Conservation (phyloP, 2,329 filamentous ascomycete species). For the Penicillium decumbens region DNA sequence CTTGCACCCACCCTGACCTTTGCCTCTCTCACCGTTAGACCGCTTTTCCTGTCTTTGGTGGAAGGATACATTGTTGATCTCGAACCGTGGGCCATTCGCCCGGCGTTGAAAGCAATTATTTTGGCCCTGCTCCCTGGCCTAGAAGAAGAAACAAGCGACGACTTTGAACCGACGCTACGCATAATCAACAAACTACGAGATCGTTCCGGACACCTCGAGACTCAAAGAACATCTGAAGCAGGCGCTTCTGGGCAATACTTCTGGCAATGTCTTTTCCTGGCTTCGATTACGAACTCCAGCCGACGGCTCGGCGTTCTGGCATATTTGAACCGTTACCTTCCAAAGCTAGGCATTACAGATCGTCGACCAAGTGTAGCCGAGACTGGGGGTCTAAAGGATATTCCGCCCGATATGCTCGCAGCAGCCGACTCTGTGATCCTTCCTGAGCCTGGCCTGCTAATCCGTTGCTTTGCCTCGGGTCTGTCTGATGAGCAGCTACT, state of each 20-base stretch:
- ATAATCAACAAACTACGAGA: conserved; percentile 74
- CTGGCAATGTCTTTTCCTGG: conserved; percentile 96
- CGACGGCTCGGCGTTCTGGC: conserved; percentile 81
- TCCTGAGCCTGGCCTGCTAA: conserved; percentile 83
- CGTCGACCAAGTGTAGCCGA: conserved; percentile 29
- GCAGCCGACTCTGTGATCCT: conserved; percentile 50
- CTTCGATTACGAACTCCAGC: conserved; percentile 82
- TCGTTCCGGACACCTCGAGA: conserved; percentile 53
- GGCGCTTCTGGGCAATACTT: conserved; percentile 76
- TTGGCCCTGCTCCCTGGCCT: conserved; percentile 84
- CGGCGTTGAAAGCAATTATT: conserved; percentile 85
- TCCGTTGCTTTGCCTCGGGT: conserved; percentile 88
- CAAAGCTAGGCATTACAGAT: conserved; percentile 56
- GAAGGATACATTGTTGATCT: conserved; percentile 74
- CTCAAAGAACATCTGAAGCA: conserved; percentile 47
- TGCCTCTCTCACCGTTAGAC: conserved; percentile 84
- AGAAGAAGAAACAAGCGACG: conserved; percentile 94
- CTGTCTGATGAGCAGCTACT: conserved; percentile 81
- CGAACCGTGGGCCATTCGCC: conserved; percentile 66
- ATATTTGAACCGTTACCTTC: conserved; percentile 74
- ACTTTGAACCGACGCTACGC: conserved; percentile 82
- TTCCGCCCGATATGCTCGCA: conserved; percentile 29
- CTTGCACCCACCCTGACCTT: conserved; percentile 87
- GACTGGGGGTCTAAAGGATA: conserved; percentile 24
- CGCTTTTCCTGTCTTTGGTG: conserved; percentile 76